phyloP scores from a whole-genome alignment of 305 asterid species.

The Lippia alba region DNA sequence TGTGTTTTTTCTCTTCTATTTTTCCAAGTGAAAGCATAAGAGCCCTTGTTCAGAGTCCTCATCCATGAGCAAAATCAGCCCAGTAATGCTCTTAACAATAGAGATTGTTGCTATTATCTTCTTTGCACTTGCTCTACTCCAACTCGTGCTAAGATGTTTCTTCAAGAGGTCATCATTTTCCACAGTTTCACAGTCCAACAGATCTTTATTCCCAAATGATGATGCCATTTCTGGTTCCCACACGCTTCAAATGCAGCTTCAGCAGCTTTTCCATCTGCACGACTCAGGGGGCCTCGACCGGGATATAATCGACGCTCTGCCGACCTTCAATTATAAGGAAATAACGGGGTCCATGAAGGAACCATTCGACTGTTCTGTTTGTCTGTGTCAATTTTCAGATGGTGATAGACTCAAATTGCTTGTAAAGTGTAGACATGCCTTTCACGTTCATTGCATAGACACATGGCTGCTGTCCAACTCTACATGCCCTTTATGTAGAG shows the following conservation, averaged over 20 bases:
- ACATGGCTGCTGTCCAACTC: constrained; percentile 49
- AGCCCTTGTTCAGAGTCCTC: constrained; percentile 5
- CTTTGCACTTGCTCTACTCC: constrained; percentile 47
- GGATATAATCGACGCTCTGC: constrained; percentile 37
- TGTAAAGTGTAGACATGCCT: constrained; percentile 44
- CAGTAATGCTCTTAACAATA: constrained; percentile 37
- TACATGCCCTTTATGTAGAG: constrained; percentile 49
- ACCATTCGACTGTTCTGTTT: constrained; percentile 50
- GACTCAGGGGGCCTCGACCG: constrained; percentile 43
- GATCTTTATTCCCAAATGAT: constrained; percentile 24
- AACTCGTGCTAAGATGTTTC: constrained; percentile 33
- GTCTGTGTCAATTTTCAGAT: constrained; percentile 41
- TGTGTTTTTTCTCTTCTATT: no score
- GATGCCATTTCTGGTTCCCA: constrained; percentile 31
- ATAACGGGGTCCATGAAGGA: constrained; percentile 33
- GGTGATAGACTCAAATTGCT: constrained; percentile 41
- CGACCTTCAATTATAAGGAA: constrained; percentile 39
- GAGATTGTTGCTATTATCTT: constrained; percentile 40
- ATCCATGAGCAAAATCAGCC: constrained; percentile 44
- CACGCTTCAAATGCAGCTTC: constrained; percentile 40
- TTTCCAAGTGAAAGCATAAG: not conserved
- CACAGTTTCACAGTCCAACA: constrained; percentile 45
- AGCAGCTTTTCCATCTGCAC: constrained; percentile 46
- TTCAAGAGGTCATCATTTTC: constrained; percentile 38
- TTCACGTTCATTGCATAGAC: constrained; percentile 45